Evolutionary conservation across 129 eudicot genomes (phyloP).

Genomic region (Pittosporum tobira): DNA sequence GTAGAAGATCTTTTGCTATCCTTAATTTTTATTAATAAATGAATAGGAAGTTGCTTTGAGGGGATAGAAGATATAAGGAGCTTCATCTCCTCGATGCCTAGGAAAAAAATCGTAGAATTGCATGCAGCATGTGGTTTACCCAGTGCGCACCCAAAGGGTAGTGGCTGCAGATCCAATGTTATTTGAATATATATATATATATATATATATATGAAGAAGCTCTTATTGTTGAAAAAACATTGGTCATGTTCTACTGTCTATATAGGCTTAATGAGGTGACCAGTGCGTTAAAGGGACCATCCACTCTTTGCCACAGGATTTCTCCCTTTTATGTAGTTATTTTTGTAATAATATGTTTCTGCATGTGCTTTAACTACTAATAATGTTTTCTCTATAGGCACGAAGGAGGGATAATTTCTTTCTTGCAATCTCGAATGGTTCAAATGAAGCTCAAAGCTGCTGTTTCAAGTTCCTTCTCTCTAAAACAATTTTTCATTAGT

Average conservation of each 20-base stretch:
- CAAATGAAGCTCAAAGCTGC: conserved; percentile 34
- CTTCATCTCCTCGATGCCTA: no score
- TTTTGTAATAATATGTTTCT: background rate
- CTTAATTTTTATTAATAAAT: background rate
- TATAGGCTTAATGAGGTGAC: no score
- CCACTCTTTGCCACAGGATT: no score
- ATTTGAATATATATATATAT: no score
- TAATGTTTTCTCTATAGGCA: conserved; percentile 37
- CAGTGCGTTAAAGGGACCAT: background rate
- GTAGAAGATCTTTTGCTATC: conserved; percentile 22
- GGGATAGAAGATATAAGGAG: no score
- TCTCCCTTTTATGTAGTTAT: background rate
- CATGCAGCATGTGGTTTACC: no score
- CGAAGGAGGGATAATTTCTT: conserved; percentile 71
- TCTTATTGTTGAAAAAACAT: no score
- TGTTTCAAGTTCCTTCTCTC: conserved; percentile 31
- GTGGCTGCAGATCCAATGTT: no score
- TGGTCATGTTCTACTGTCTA: no score
- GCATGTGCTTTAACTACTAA: background rate
- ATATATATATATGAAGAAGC: no score
- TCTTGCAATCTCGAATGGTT: conserved; percentile 36
- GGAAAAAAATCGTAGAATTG: no score
- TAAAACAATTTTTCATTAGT: conserved; percentile 9
- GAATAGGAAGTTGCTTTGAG: background rate
- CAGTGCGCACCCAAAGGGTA: no score